phyloP scores from a whole-genome alignment of 495 filamentous ascomycete genomes.

The Hypomontagnella monticulosa region DNA sequence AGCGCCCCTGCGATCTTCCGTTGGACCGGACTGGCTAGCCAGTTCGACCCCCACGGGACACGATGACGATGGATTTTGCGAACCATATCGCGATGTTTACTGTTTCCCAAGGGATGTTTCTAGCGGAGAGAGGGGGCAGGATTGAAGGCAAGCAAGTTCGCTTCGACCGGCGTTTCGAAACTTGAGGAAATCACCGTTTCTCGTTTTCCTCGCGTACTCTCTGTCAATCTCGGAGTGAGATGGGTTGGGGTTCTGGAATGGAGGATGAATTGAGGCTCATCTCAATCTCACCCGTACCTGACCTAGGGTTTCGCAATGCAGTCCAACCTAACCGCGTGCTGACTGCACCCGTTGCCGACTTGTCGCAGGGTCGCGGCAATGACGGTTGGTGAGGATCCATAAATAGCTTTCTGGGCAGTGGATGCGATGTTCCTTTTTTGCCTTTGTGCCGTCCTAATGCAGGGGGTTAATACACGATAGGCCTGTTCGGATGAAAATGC shows the following conservation, averaged over 20 bases:
- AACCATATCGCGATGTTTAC: neutral
- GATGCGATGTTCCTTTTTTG: constrained; percentile 13
- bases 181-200: neutral
- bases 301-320: neutral
- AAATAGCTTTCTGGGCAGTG: neutral
- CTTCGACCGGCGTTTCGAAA: neutral
- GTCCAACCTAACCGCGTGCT: neutral
- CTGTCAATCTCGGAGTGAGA: neutral
- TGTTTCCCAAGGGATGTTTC: neutral
- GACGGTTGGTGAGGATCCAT: neutral
- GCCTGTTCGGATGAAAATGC: neutral
- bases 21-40: too few species aligned
- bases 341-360: neutral
- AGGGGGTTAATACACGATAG: constrained; percentile 3
- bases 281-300: neutral
- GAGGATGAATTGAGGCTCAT: neutral
- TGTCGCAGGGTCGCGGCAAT: too few species aligned
- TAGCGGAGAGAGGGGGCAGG: neutral
- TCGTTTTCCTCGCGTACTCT: neutral
- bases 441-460: constrained; percentile 2
- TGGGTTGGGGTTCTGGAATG: constrained; percentile 10
- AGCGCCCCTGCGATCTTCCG: neutral
- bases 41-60: neutral
- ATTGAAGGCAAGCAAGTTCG: neutral
- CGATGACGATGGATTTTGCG: constrained; percentile 5